Conservation (phyloP, 768 basidiomycete species). For the Kwoniella sp. region DNA sequence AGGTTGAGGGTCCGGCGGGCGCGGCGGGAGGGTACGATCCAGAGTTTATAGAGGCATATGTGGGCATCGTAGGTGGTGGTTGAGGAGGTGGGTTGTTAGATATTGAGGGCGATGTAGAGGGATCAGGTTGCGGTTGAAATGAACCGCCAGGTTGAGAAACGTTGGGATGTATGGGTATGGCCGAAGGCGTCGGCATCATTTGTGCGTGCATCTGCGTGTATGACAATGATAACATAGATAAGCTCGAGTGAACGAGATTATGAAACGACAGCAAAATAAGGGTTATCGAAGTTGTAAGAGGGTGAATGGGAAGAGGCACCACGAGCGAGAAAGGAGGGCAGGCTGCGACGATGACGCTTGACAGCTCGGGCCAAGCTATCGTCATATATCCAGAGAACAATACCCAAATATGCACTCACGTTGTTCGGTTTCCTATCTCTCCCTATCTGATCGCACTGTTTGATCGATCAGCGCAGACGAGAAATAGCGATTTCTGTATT, state of each 20-base stretch:
- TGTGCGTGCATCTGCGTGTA: conserved; percentile 18
- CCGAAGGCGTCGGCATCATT: conserved; percentile 15
- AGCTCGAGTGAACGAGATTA: not conserved
- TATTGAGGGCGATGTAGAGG: conserved; percentile 24
- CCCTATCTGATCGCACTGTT: not conserved
- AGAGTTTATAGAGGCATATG: conserved; percentile 23
- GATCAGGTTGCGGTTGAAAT: conserved; percentile 17
- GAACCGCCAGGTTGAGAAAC: conserved; percentile 14
- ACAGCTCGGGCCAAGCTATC: not conserved
- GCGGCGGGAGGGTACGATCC: conserved; percentile 10
- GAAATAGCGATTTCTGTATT: not conserved
- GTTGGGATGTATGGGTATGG: conserved; percentile 7
- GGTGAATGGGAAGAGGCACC: not conserved
- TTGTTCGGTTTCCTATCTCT: not conserved
- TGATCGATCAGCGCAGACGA: not conserved
- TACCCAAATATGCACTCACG: not conserved
- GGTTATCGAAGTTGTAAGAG: not conserved
- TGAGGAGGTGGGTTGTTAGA: conserved; percentile 20
- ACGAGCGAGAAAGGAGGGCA: not conserved
- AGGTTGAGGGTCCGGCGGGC: conserved; percentile 13
- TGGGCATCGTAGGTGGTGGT: conserved; percentile 22
- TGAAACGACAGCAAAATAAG: not conserved
- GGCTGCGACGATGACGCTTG: too few relatives aligned
- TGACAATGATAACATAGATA: not conserved
- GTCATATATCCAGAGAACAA: not conserved